Percentiles rank a stretch among this genome's conserved stretches.
These are phyloP conservation scores for Sambucus nigra DNA, from an alignment of 129 eudicot genomes.

Conservation along the genomic window DNA sequence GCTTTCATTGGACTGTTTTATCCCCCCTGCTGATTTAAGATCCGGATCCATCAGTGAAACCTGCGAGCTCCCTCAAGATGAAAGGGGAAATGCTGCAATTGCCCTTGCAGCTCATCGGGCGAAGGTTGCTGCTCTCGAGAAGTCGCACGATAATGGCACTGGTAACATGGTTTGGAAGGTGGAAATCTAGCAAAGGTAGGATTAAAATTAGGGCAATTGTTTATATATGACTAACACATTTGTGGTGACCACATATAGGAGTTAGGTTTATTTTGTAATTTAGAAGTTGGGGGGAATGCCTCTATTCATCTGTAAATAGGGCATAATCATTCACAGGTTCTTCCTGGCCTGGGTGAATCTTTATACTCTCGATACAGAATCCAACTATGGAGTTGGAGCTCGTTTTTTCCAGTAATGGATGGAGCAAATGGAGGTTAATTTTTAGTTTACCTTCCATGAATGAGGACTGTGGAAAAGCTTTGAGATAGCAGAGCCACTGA, in stretches of 20 bases:
- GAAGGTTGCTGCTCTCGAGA: slow-evolving; percentile 69
- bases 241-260: slow-evolving; percentile 31
- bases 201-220: slow-evolving; percentile 31
- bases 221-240: slow-evolving; percentile 58
- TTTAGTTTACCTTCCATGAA: slow-evolving; percentile 48
- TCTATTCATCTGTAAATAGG: slow-evolving; percentile 24
- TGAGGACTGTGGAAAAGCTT: slow-evolving; percentile 32
- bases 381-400: slow-evolving; percentile 40
- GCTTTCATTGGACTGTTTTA: slow-evolving; percentile 70
- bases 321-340: slow-evolving; percentile 24
- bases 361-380: slow-evolving; percentile 26
- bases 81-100: slow-evolving; percentile 29
- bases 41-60: slow-evolving; percentile 47
- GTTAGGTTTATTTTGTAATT: slow-evolving; percentile 18
- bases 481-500: slow-evolving; percentile 24
- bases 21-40: slow-evolving; percentile 77
- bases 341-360: slow-evolving; percentile 18
- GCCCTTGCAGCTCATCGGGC: slow-evolving; percentile 40
- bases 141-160: slow-evolving; percentile 17
- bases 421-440: slow-evolving; percentile 45
- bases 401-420: slow-evolving; percentile 27
- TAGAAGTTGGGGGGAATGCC: slow-evolving; percentile 18
- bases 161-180: slow-evolving; percentile 40
- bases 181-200: slow-evolving; percentile 29
- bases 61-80: slow-evolving; percentile 47